phyloP scores from a whole-genome alignment of 768 basidiomycete species.

The Pleurotus cornucopiae region DNA sequence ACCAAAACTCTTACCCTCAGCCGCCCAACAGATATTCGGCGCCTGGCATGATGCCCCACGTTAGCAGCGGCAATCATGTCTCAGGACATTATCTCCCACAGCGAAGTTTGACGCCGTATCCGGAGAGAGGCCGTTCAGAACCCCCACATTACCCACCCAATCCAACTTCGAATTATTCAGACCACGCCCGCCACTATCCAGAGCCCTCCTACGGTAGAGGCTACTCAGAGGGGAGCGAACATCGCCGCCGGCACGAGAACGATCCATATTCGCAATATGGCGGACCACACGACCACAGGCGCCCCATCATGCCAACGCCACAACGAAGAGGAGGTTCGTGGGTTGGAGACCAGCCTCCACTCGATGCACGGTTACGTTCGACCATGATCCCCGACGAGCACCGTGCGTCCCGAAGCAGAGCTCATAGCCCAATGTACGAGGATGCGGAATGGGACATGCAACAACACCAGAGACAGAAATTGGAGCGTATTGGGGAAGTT shows the following conservation, averaged over 20 bases:
- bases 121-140: background rate
- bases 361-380: background rate
- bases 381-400: background rate
- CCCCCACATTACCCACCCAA: background rate
- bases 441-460: background rate
- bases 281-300: background rate
- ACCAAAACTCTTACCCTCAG: background rate
- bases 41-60: background rate
- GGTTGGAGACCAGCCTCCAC: background rate
- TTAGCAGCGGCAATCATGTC: background rate
- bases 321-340: background rate
- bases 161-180: background rate
- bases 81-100: background rate
- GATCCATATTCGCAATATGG: background rate
- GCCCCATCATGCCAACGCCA: background rate
- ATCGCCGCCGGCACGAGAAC: background rate
- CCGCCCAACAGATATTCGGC: background rate
- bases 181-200: background rate
- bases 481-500: background rate
- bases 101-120: conserved; percentile 1
- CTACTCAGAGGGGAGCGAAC: background rate
- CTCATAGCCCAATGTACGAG: background rate
- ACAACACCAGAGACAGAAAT: background rate
- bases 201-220: background rate
- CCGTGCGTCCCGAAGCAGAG: background rate